A percentile compares a stretch with the other conserved stretches of the same genome.
Evolutionary conservation across 352 stramenopile genomes (phyloP).

Genomic region (Phytophthora ramorum): DNA sequence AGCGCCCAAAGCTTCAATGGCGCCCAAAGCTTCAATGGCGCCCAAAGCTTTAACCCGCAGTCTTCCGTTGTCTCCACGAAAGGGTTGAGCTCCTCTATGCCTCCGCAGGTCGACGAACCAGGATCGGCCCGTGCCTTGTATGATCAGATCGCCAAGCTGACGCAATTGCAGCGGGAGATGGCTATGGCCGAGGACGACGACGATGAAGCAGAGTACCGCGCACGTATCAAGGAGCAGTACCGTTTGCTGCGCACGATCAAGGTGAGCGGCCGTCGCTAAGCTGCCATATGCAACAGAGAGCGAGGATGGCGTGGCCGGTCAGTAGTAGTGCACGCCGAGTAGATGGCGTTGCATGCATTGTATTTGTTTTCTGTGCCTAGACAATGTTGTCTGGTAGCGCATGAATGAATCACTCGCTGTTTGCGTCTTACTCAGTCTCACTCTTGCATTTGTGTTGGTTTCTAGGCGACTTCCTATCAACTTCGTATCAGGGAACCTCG

Average conservation of each 20-base stretch:
- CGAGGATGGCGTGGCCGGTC: background rate
- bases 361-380: slow-evolving; percentile 3
- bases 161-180: slow-evolving; percentile 63
- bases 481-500: background rate
- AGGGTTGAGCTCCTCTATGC: slow-evolving; percentile 37
- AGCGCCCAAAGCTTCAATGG: slow-evolving; percentile 4
- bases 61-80: slow-evolving; percentile 29
- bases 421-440: slow-evolving; percentile 5
- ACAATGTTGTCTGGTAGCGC: background rate
- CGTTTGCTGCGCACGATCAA: slow-evolving; percentile 58
- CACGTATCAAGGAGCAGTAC: slow-evolving; percentile 70
- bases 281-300: background rate
- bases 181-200: slow-evolving; percentile 47
- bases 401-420: slow-evolving; percentile 2
- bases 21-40: background rate
- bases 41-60: slow-evolving; percentile 26
- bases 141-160: slow-evolving; percentile 61
- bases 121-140: slow-evolving; percentile 48
- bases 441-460: slow-evolving; percentile 1
- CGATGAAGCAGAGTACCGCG: slow-evolving; percentile 56
- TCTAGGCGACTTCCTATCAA: background rate
- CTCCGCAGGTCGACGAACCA: slow-evolving; percentile 41
- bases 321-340: slow-evolving; percentile 21
- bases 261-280: slow-evolving; percentile 24
- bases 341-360: slow-evolving; percentile 26